Base-by-base conservation (phyloP, 495 filamentous ascomycete species). In the Platismatia glauca region DNA sequence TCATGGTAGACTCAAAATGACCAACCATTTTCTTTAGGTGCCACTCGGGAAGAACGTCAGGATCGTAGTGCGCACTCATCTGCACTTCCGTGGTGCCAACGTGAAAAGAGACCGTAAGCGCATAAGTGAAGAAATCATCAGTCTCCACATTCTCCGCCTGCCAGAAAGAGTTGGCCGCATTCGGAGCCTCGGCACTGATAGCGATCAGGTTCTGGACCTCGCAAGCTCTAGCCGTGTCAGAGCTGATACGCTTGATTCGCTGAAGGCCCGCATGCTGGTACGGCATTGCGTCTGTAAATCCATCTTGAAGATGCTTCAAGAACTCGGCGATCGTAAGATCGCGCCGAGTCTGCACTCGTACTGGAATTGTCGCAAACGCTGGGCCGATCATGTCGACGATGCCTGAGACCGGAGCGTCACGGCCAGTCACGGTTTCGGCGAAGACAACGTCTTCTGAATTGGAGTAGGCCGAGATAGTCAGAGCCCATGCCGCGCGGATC, bases 251-350 rank as follows among this genome's bases (percentile, higher is more conserved):
- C 61, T 82, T 76, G 63, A 91, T 91, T 58, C 87, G 79, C 70
- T 88, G 84, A 70, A 91, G 76, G 9, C 88, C 87, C 68, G 82
- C 77, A 55, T 89, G 85, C 70, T 91, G 81, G 68, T 84, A 83
- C 0, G 82, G 77, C 7, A 84, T 82, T 2, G 80, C 78, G 2
- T 74, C 73, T 24, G 82, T 69, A 29, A 79, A 75, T 18, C 78
- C 71, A 43, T 81, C 74, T 55, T 87, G 83, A 3, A 90, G 73
- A 0, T 70, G 55, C 38, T 78, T 75, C 7, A 80, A 68, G 22
- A 69, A 78, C 6, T 69, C 61, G 0, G 69, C 68, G 4, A 77
- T 69, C 8, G 71, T 67, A 43, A 55, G 67, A 1, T 70, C 58
- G 33, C 71, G 67, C 37, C 69, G 61, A 7, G 77, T 64, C 9